Percentiles rank a stretch among this genome's conserved stretches.
These are phyloP conservation scores for Scytalidium lignicola DNA, from an alignment of 2,329 filamentous ascomycete species.

Conservation along the genomic window DNA sequence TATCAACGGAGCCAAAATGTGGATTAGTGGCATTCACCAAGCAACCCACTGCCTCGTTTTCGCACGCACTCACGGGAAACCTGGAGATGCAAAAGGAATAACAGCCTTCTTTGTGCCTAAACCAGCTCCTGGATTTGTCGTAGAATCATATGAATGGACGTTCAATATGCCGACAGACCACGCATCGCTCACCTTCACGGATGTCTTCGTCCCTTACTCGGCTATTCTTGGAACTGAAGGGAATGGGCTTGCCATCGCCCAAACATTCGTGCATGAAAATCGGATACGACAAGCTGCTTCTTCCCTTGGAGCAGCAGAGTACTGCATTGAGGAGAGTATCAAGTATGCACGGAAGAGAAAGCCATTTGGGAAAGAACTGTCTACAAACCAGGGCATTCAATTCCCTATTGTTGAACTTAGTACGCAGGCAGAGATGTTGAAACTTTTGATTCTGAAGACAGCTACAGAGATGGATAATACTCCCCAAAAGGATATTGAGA, in stretches of 20 bases:
- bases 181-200: constrained; percentile 51
- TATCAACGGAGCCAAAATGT: constrained; percentile 57
- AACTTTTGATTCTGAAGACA: constrained; percentile 55
- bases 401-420: constrained; percentile 58
- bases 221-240: constrained; percentile 48
- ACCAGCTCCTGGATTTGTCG: constrained; percentile 44
- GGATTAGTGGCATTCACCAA: constrained; percentile 59
- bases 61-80: constrained; percentile 49
- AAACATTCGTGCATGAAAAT: constrained; percentile 63
- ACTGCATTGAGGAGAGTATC: constrained; percentile 53
- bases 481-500: constrained; percentile 44
- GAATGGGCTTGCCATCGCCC: constrained; percentile 53
- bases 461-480: constrained; percentile 56
- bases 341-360: constrained; percentile 48
- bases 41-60: constrained; percentile 60
- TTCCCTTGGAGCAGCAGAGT: constrained; percentile 53
- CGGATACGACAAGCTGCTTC: constrained; percentile 60
- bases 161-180: constrained; percentile 65
- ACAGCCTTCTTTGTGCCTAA: constrained; percentile 56
- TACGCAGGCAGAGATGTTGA: constrained; percentile 58
- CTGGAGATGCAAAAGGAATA: constrained; percentile 50
- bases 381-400: constrained; percentile 57
- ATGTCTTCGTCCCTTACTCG: constrained; percentile 50
- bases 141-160: constrained; percentile 58
- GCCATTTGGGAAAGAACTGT: constrained; percentile 52